Evolutionary conservation across 768 basidiomycete genomes (phyloP).

Genomic region (Scleroderma bovista): DNA sequence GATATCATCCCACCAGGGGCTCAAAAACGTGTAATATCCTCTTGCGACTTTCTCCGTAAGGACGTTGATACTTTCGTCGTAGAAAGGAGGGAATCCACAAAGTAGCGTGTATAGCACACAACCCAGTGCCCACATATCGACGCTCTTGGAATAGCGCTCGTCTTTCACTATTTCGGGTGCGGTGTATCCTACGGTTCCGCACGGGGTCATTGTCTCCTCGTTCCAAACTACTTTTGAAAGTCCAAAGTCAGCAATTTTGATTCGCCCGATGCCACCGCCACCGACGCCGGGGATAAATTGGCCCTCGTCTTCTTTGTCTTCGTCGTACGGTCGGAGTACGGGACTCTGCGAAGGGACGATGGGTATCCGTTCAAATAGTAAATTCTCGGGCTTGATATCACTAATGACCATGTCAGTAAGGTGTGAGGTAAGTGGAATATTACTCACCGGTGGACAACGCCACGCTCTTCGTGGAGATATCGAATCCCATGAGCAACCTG

Average conservation of each 20-base stretch:
- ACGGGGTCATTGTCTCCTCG: constrained; percentile 98
- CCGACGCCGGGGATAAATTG: constrained; percentile 90
- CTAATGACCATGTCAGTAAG: constrained; percentile 19
- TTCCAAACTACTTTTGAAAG: constrained; percentile 98
- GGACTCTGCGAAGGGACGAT: constrained; percentile 80
- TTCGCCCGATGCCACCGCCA: constrained; percentile 94
- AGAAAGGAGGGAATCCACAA: constrained; percentile 97
- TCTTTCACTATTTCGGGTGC: constrained; percentile 99
- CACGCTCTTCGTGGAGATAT: constrained; percentile 95
- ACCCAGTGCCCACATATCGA: constrained; percentile 99
- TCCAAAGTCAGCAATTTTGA: constrained; percentile 99
- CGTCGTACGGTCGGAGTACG: constrained; percentile 83
- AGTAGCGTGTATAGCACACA: constrained; percentile 98
- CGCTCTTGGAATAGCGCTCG: constrained; percentile 92
- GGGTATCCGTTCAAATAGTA: constrained; percentile 90
- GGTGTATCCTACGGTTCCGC: constrained; percentile 99
- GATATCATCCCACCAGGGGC: constrained; percentile 99
- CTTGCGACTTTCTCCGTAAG: constrained; percentile 97
- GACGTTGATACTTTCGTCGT: constrained; percentile 97
- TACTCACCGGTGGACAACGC: constrained; percentile 84
- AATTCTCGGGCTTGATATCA: constrained; percentile 98
- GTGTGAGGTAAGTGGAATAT: neutral
- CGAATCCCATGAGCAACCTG: constrained; percentile 94
- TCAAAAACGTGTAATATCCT: constrained; percentile 97
- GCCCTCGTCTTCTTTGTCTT: constrained; percentile 98